A percentile compares a stretch with the other conserved stretches of the same genome.
Conservation (phyloP, 495 filamentous ascomycete genomes). For the Glarea lozoyensis region DNA sequence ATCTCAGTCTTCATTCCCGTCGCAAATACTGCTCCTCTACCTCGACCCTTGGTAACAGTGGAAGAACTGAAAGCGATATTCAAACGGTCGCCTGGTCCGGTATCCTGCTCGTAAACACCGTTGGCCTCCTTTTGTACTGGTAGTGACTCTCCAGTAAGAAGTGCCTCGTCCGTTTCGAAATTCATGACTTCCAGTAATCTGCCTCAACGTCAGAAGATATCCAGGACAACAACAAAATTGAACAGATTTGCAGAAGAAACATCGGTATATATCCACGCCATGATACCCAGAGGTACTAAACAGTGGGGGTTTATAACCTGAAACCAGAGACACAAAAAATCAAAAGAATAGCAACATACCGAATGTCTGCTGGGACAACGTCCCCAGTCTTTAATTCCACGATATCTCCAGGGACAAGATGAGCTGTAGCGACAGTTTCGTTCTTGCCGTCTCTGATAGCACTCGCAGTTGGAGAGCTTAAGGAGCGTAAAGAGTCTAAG, state of each 20-base stretch:
- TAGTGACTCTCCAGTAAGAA: conserved; percentile 65
- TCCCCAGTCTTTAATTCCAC: conserved; percentile 72
- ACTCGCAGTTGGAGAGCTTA: conserved; percentile 69
- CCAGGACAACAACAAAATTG: too few relatives aligned
- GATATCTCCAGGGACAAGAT: conserved; percentile 72
- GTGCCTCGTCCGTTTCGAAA: conserved; percentile 57
- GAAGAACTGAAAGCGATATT: conserved; percentile 62
- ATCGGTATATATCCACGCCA: too few relatives aligned
- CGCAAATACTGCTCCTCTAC: conserved; percentile 33
- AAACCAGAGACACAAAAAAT: too few relatives aligned
- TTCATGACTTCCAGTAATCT: conserved; percentile 62
- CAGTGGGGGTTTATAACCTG: too few relatives aligned
- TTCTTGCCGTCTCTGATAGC: conserved; percentile 63
- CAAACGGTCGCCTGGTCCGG: conserved; percentile 53
- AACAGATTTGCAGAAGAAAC: too few relatives aligned
- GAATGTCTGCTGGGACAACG: conserved; percentile 64
- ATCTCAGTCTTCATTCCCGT: conserved; percentile 78
- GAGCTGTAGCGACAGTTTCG: conserved; percentile 49
- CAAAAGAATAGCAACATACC: conserved; percentile 4
- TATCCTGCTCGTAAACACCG: conserved; percentile 32
- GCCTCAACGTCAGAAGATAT: background rate
- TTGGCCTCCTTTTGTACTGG: conserved; percentile 35
- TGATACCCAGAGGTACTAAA: too few relatives aligned
- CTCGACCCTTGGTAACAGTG: conserved; percentile 59
- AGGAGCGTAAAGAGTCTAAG: conserved; percentile 65